Base-by-base conservation (phyloP, 306 rosid species). In the Gynostemma pentaphyllum region DNA sequence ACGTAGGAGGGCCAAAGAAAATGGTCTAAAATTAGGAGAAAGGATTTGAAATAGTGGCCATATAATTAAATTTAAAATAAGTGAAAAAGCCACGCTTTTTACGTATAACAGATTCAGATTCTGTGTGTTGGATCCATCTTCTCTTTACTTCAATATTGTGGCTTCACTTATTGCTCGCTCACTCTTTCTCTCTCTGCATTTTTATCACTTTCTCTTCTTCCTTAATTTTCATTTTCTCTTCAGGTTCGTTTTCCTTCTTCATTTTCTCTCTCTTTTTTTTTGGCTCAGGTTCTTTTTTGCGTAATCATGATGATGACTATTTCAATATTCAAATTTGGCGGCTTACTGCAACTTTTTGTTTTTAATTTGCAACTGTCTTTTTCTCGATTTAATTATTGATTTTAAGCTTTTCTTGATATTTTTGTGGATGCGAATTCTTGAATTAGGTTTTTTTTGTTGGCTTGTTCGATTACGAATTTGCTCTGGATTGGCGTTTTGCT, bases 91-190 rank as follows among this genome's bases (percentile, higher is more conserved):
- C n/a, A n/a, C n/a, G n/a, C n/a, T n/a, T n/a, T n/a, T n/a, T n/a
- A n/a, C n/a, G n/a, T n/a, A n/a, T n/a, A n/a, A n/a, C n/a, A n/a
- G n/a, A n/a, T n/a, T n/a, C n/a, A n/a, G n/a, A n/a, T n/a, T n/a
- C n/a, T n/a, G n/a, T n/a, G n/a, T n/a, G n/a, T n/a, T n/a, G n/a
- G n/a, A n/a, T n/a, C n/a, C n/a, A n/a, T n/a, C n/a, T n/a, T n/a
- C n/a, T n/a, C n/a, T n/a, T n/a, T n/a, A 34, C 79, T 72, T 74
- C 48, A 70, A 70, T 74, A 70, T 82, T 76, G 81, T 83, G 83
- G 83, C 96, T 79, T 84, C 92, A 71, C 79, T 80, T 41, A 16
- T 40, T n/a, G n/a, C 41, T 39, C 32, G 40, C 12, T 11, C 36
- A 47, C 32, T 13, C 28, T 51, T 46, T 56, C 50, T 40, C 37